phyloP scores from a whole-genome alignment of 805 yeast genomes.

The Komagataella phaffii region DNA sequence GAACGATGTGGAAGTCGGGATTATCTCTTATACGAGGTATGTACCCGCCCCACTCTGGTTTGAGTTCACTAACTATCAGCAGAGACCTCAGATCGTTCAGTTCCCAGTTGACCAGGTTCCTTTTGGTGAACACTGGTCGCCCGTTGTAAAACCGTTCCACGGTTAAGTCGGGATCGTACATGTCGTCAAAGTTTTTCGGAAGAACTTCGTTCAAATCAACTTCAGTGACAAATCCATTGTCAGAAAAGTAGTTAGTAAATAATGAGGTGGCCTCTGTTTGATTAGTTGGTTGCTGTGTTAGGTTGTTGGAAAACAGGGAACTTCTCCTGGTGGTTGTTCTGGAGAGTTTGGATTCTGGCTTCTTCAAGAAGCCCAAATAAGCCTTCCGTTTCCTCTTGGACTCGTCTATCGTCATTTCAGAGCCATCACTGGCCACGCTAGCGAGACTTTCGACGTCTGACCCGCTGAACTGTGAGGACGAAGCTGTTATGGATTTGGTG shows the following conservation, averaged over 20 bases:
- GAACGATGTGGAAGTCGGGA: background rate
- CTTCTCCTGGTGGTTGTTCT: background rate
- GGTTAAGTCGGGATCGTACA: slow-evolving; percentile 43
- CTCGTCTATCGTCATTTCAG: background rate
- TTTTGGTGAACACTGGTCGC: slow-evolving; percentile 47
- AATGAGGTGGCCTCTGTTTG: background rate
- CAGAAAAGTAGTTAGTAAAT: background rate
- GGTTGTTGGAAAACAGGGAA: slow-evolving; percentile 1
- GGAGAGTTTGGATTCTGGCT: background rate
- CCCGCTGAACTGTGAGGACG: background rate
- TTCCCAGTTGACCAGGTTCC: slow-evolving; percentile 59
- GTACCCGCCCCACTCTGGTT: slow-evolving; percentile 42
- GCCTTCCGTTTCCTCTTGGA: background rate
- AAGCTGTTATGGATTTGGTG: slow-evolving; percentile 5
- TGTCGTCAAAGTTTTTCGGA: slow-evolving; percentile 37
- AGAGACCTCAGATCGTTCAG: slow-evolving; percentile 56
- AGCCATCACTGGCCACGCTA: background rate
- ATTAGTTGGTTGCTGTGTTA: slow-evolving; percentile 3
- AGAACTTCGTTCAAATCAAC: slow-evolving; percentile 31
- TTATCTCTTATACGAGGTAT: slow-evolving; percentile 15
- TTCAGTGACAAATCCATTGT: slow-evolving; percentile 3
- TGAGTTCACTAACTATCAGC: slow-evolving; percentile 34
- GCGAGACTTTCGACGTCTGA: background rate
- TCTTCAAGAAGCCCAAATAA: background rate
- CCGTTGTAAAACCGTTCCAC: slow-evolving; percentile 36